These are phyloP conservation scores for Vitis hybrid DNA, from an alignment of 177 flowering plant species.

Conservation along the genomic window DNA sequence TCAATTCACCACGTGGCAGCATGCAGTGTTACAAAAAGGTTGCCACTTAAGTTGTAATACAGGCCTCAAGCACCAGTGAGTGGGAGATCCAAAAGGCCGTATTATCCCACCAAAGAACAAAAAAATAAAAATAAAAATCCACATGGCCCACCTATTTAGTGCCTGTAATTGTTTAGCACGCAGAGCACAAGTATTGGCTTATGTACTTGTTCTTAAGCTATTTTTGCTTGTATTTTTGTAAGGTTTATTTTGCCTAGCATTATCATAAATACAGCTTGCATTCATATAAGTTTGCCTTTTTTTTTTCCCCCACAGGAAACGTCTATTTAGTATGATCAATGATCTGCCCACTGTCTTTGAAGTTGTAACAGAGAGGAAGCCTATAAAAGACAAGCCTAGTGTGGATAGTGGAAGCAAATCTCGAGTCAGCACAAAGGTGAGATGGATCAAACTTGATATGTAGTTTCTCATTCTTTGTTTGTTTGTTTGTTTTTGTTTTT, in stretches of 20 bases:
- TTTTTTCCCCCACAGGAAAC: conserved; percentile 55
- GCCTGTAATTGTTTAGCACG: neutral
- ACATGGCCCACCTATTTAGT: neutral
- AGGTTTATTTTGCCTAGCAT: neutral
- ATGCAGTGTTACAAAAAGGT: neutral
- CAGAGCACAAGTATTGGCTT: neutral
- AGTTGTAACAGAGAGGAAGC: conserved; percentile 62
- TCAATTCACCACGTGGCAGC: neutral
- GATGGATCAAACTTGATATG: neutral
- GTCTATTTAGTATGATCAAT: conserved; percentile 78
- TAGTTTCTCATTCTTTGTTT: neutral
- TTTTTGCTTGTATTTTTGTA: neutral
- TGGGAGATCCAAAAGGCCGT: neutral
- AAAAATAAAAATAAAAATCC: neutral
- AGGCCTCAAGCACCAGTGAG: neutral
- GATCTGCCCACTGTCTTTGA: conserved; percentile 70
- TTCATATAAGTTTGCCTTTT: no score
- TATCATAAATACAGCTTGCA: no score
- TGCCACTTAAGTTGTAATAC: neutral
- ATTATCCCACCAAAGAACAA: neutral
- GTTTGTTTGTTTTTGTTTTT: no score
- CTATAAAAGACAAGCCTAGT: conserved; percentile 58
- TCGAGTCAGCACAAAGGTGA: conserved; percentile 58
- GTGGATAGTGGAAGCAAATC: conserved; percentile 60
- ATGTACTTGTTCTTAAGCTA: neutral